Percentiles rank a stretch among this genome's conserved stretches.
Evolutionary conservation across 1,284 basidiomycete species (phyloP).

Genomic region (Trichosporon asahii): DNA sequence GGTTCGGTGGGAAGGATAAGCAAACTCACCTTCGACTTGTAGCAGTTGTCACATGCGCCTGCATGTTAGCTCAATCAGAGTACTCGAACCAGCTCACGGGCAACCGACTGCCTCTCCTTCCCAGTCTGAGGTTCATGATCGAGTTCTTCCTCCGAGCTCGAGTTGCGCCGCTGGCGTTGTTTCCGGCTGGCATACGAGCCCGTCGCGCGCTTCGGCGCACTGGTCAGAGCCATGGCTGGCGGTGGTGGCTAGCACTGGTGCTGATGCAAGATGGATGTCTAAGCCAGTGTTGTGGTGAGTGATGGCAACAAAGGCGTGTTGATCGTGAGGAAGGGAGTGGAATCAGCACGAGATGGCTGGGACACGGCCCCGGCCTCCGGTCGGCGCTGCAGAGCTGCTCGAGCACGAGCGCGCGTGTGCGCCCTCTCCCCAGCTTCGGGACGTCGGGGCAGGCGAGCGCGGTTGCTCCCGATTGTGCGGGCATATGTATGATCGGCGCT

Average conservation of each 20-base stretch:
- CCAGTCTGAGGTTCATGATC: neutral
- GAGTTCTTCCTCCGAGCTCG: neutral
- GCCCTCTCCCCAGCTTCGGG: neutral
- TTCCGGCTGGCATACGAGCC: neutral
- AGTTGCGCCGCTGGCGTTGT: neutral
- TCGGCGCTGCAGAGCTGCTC: neutral
- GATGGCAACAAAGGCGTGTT: neutral
- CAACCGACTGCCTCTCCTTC: neutral
- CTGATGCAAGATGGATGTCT: neutral
- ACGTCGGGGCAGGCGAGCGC: neutral
- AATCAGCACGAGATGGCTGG: neutral
- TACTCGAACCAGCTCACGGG: neutral
- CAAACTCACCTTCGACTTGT: neutral
- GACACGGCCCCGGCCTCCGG: neutral
- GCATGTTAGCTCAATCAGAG: neutral
- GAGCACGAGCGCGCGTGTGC: neutral
- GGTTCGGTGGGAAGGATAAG: neutral
- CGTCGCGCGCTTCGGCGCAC: neutral
- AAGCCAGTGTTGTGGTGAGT: too few relatives aligned
- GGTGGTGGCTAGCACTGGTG: neutral
- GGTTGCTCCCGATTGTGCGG: neutral
- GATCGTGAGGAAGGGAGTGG: neutral
- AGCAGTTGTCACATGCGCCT: slow-evolving; percentile 6
- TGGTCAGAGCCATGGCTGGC: neutral
- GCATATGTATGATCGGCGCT: neutral